These are phyloP conservation scores for Ceratocystis cubensis DNA, from an alignment of 2,329 filamentous ascomycete species.

Conservation along the genomic window DNA sequence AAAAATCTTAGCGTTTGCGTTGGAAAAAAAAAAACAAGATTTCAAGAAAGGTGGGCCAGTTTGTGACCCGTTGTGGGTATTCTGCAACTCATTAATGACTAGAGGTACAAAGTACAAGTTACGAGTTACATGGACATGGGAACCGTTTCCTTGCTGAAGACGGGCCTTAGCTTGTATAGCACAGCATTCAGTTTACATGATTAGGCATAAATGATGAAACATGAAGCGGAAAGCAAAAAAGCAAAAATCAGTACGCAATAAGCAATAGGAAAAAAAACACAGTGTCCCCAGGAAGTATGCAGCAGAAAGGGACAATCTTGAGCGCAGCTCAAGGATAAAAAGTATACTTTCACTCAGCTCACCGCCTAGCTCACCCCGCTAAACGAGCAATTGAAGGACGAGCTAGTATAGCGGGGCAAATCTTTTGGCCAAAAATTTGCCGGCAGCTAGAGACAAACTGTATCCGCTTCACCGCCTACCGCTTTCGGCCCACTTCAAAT, in stretches of 20 bases:
- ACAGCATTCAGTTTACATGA: not conserved
- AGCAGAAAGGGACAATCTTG: not conserved
- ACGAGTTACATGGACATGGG: not conserved
- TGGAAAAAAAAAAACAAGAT: slow-evolving; percentile 5
- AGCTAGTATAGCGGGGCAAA: not conserved
- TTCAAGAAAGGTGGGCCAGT: slow-evolving; percentile 6
- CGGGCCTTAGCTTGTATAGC: too few species aligned
- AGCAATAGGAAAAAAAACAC: not conserved
- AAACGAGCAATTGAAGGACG: not conserved
- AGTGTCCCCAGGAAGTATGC: not conserved
- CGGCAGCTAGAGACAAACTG: not conserved
- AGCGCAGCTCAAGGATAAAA: not conserved
- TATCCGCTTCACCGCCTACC: slow-evolving; percentile 1
- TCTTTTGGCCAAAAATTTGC: not conserved
- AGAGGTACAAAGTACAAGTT: slow-evolving; percentile 3
- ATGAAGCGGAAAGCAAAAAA: not conserved
- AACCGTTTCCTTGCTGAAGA: too few species aligned
- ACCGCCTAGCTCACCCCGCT: slow-evolving; percentile 1
- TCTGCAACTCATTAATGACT: not conserved
- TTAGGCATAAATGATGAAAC: not conserved
- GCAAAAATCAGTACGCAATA: too few species aligned
- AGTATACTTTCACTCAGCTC: not conserved
- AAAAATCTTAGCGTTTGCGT: slow-evolving; percentile 24
- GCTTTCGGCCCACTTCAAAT: not conserved
- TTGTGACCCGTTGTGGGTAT: slow-evolving; percentile 5